Evolutionary conservation across 2,329 filamentous ascomycete species (phyloP).

Genomic region (Dothideomycetes sp.): DNA sequence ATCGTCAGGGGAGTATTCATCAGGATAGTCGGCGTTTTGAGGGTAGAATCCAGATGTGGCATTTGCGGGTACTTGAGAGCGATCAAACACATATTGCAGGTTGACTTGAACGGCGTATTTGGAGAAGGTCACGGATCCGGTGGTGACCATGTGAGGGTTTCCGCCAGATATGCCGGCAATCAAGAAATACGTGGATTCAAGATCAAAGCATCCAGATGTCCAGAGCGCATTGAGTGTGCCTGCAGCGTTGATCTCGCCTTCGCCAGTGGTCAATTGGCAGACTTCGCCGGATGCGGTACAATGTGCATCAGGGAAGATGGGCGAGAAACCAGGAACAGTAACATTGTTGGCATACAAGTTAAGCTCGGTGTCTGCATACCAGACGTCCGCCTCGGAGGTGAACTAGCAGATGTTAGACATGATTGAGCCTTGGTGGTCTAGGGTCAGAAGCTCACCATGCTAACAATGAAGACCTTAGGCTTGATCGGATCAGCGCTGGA

Average conservation of each 20-base stretch:
- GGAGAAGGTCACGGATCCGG: constrained; percentile 15
- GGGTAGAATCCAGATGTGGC: constrained; percentile 16
- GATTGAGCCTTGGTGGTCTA: too few species aligned
- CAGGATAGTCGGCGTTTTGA: constrained; percentile 12
- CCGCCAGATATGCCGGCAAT: constrained; percentile 19
- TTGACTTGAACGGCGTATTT: constrained; percentile 16
- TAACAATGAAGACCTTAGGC: constrained; percentile 4
- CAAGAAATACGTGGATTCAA: constrained; percentile 16
- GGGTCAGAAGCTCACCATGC: not conserved
- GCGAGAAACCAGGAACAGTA: constrained; percentile 4
- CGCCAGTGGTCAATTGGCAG: constrained; percentile 3
- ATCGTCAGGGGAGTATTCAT: constrained; percentile 9
- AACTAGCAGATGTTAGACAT: not conserved
- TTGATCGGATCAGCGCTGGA: not conserved
- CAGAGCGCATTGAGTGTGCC: constrained; percentile 10
- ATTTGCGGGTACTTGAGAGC: constrained; percentile 12
- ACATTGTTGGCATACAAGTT: constrained; percentile 2
- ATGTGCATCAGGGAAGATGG: constrained; percentile 4
- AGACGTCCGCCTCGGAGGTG: constrained; percentile 1
- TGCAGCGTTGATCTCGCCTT: constrained; percentile 5
- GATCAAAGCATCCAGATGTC: constrained; percentile 13
- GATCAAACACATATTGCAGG: constrained; percentile 15
- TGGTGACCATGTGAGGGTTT: constrained; percentile 14
- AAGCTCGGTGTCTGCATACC: constrained; percentile 1
- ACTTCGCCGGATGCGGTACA: constrained; percentile 2